Evolutionary conservation across 148 eudicot genomes (phyloP).

Genomic region (Amaranthus hypochondriacus): DNA sequence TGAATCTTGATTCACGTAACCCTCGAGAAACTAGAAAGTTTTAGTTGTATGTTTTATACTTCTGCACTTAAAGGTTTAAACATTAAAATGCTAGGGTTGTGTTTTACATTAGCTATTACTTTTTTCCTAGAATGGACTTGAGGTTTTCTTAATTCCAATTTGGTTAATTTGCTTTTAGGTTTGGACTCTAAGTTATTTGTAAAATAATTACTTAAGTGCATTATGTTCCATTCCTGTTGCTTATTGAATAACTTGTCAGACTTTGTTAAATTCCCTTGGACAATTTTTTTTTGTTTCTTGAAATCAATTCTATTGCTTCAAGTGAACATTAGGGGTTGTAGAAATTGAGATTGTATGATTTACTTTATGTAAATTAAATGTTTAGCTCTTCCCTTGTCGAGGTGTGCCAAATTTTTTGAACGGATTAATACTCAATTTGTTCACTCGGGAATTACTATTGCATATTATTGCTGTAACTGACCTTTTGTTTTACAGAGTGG

Average conservation of each 20-base stretch:
- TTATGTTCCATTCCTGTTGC: background rate
- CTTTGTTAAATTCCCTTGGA: background rate
- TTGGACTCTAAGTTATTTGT: background rate
- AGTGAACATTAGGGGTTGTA: background rate
- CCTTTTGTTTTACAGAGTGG: slow-evolving; percentile 54
- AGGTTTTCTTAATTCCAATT: background rate
- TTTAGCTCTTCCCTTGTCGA: background rate
- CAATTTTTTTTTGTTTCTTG: background rate
- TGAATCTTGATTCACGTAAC: background rate
- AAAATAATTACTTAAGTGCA: background rate
- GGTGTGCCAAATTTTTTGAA: background rate
- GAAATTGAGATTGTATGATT: background rate
- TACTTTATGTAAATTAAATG: background rate
- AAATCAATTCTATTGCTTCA: background rate
- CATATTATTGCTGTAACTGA: slow-evolving; percentile 1
- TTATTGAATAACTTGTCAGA: background rate
- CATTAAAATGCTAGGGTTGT: background rate
- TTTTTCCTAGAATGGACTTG: background rate
- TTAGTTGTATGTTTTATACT: background rate
- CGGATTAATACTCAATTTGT: background rate
- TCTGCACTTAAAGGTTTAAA: too few species aligned
- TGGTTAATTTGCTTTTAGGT: background rate
- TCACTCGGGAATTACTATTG: background rate
- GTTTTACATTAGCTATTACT: background rate
- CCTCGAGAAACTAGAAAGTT: background rate